Base-by-base conservation (phyloP, 2,329 filamentous ascomycete species). In the Sclerotinia minor region DNA sequence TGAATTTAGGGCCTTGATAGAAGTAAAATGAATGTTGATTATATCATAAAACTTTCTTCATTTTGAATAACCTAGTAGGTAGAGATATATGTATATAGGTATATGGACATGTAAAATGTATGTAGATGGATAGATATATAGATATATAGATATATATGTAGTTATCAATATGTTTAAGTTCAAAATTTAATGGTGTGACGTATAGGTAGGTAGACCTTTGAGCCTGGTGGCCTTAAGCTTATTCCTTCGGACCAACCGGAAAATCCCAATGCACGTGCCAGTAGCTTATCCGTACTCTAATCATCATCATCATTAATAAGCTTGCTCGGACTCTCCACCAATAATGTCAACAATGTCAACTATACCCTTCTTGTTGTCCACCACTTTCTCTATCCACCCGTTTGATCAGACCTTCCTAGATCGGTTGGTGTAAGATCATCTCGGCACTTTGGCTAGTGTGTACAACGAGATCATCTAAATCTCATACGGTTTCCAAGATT, bases 401-500 rank as follows among this genome's bases (percentile, higher is more conserved):
- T 59, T 24, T 44, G 41, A 44, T 17, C 35, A 45, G 17, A 60
- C 19, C 19, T 60, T 15, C 41, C 11, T 35, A 15, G 8, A 45
- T 35, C 41, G 26, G n/a, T 17, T 60, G 29, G 57, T 60, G 26
- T 60, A 49, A 35, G 52, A 47, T 44, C 41, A 57, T 47, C 52
- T 65, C 19, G 52, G 41, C 41, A n/a, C 26, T 65, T 49, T 35
- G 41, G 45, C 44, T 45, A 17, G n/a, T 57, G 13, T 35, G 64
- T 65, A 58, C 64, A 15, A 35, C 11, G 41, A 26, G 17, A 38
- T 29, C 47, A 19, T 24, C 35, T 9, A 3, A 11, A 64, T 41
- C 21, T 47, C 49, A 54, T 54, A 17, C 32, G n/a, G 19, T 13
- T 38, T 29, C 13, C n/a, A 11, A 44, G 54, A 47, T 58, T 66